Evolutionary conservation across 345 rosid species (phyloP), one percentile per base, ranked within the genome.

Genomic region (Isatis tinctoria): DNA sequence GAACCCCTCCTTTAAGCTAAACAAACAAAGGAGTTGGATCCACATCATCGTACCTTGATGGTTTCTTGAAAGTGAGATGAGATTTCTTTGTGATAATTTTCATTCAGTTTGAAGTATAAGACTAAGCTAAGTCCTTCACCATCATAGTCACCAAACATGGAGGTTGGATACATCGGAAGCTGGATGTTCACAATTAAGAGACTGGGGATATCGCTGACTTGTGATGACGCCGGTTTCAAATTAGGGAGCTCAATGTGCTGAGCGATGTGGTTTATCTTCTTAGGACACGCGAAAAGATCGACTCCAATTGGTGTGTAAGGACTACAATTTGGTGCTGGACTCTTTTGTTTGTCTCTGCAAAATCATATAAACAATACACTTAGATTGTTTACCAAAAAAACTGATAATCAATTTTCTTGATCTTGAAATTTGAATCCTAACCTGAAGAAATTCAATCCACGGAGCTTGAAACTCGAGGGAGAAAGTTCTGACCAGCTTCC

Each of bases 41-140:
- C 58, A 59, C 62, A 63, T 44, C 52, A 45, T 32, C 32, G 60
- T 79, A 89, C 97, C 96, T 81, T 85, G 77, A 92, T 84, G 75
- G 77, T 83, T 11, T 92, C 88, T 73, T 82, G 90, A 79, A 83
- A 92, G 53, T 83, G 87, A 76, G 85, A 65, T 75, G 93, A 85
- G 60, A 84, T 79, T 22, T 83, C 89, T 64, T 74, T 73, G 60
- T 86, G 80, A 17, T 82, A 87, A 65, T 74, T 83, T 39, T 92
- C 90, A 5, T 87, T 80, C 56, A 87, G 10, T 72, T 74, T 85
- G 60, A 89, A 92, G 60, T 89, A 89, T 39, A 92, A 65, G 39
- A 92, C 96, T 67, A 89, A 88, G 79, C 93, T 89, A 84, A 89
- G 86, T 70, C 97, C 96, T 70, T 92, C 97, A 35, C 97, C 97